These are phyloP conservation scores for Phycomyces nitens DNA, from an alignment of 192 early-diverging fungal species.

Conservation along the genomic window DNA sequence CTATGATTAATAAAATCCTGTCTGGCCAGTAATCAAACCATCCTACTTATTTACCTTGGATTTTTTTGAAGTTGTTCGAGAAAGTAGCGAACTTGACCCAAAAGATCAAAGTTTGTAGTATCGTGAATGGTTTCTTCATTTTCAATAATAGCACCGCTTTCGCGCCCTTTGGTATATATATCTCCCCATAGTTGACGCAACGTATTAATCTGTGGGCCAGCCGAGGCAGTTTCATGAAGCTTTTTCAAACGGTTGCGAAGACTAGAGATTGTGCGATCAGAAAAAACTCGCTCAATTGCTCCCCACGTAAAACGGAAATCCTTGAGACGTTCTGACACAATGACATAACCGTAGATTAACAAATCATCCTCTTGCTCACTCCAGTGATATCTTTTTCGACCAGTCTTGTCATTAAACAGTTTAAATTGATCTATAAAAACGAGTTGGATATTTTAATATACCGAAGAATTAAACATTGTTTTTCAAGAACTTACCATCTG, in stretches of 20 bases:
- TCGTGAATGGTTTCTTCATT: background rate
- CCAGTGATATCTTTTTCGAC: background rate
- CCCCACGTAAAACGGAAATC: background rate
- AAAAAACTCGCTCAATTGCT: background rate
- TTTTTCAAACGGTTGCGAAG: background rate
- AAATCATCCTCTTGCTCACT: conserved; percentile 8
- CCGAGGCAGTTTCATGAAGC: background rate
- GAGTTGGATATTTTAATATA: too few species aligned
- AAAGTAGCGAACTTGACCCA: conserved; percentile 4
- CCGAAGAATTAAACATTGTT: too few species aligned
- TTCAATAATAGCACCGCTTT: background rate
- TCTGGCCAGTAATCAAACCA: too few species aligned
- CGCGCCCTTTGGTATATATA: background rate
- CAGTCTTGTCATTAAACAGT: too few species aligned
- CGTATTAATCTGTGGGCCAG: background rate
- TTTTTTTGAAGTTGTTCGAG: background rate
- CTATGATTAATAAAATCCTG: background rate
- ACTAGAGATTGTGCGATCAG: background rate
- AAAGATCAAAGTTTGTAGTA: background rate
- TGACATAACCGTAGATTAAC: conserved; percentile 7
- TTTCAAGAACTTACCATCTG: too few species aligned
- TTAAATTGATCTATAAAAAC: too few species aligned
- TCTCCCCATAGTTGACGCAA: background rate
- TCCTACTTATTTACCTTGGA: background rate
- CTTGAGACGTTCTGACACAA: background rate